A percentile compares a stretch with the other conserved stretches of the same genome.
Evolutionary conservation across 2,329 filamentous ascomycete species (phyloP).

Genomic region (Talaromyces marneffei): DNA sequence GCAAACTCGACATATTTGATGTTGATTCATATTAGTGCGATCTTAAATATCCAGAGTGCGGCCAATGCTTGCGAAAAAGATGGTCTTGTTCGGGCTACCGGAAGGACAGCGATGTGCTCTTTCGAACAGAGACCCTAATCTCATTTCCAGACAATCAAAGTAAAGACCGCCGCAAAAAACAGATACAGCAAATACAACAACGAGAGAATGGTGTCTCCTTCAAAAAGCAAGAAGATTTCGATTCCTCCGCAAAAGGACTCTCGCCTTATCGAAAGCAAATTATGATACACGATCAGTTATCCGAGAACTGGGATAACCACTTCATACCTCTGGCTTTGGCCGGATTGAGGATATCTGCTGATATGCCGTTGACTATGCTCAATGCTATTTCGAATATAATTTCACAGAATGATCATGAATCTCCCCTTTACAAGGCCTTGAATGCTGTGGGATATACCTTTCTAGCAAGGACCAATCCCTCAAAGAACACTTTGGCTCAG

Average conservation of each 20-base stretch:
- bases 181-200: neutral
- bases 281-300: neutral
- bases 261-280: neutral
- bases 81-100: conserved; percentile 5
- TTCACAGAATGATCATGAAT: neutral
- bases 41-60: neutral
- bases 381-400: neutral
- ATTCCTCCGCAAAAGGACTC: neutral
- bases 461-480: neutral
- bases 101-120: neutral
- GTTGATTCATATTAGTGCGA: conserved; percentile 1
- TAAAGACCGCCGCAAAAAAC: neutral
- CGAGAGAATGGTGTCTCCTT: neutral
- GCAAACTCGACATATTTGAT: neutral
- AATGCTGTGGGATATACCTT: conserved; percentile 6
- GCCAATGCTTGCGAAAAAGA: conserved; percentile 4
- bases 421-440: neutral
- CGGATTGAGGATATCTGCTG: neutral
- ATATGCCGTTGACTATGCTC: neutral
- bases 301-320: neutral
- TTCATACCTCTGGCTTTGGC: neutral
- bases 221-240: neutral
- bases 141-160: neutral
- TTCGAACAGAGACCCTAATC: conserved; percentile 1
- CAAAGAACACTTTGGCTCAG: neutral